Evolutionary conservation across 331 rosid species (phyloP), one percentile per base, ranked within the genome.

Genomic region (Erythrophleum ivorense): DNA sequence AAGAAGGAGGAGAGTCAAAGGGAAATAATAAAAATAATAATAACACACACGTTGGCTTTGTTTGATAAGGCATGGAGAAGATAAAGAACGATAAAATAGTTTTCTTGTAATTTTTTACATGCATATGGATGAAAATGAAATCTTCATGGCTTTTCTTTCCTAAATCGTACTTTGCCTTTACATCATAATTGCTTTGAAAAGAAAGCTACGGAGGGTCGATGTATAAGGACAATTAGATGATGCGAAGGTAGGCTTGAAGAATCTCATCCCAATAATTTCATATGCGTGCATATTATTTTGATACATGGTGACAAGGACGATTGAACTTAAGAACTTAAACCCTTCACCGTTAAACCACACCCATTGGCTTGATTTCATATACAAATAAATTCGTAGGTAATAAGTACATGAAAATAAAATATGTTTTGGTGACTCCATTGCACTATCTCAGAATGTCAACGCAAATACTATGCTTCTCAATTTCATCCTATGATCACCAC

Each of bases 91-190:
- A 58, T 18, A 31, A 55, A 21, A 9, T 53, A 68, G 21, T 52
- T 41, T 24, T 9, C 11, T 24, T 46, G 13, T 2, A 14, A 4
- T 3, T 13, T 77, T n/a, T 18, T 31, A 55, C 34, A 66, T 38
- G 54, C 53, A 40, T 36, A 18, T 29, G 59, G 73, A 36, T 65
- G 49, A 43, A 31, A 80, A 54, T 71, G 78, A 76, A 73, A 63
- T 36, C 29, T 64, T 64, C 43, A 3, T 59, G 2, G 70, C 19
- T 64, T 43, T 78, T 69, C 36, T 65, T 21, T 83, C 48, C 63
- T 29, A 55, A 58, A 24, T 38, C n/a, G 21, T 13, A 29, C 53
- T 36, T 71, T n/a, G 67, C 5, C 9, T 43, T 38, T 50, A 31
- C 50, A 68, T 33, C 73, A n/a, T 13, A 46, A 60, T 24, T 77